Percentiles rank a stretch among this genome's conserved stretches.
phyloP scores from a whole-genome alignment of 202 grass and related monocot genomes.

The Setaria italica region DNA sequence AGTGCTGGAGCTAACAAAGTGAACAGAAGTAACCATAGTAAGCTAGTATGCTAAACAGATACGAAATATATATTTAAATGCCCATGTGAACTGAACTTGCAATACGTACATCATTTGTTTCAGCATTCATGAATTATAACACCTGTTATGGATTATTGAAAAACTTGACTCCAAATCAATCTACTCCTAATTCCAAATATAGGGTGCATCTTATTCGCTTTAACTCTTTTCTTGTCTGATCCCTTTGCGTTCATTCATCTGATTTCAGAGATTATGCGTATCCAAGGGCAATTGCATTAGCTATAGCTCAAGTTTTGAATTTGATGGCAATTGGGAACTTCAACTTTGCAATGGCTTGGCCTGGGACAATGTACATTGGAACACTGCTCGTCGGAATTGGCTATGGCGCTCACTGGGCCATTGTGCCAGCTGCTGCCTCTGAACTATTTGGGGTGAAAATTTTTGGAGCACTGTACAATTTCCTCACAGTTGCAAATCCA shows the following conservation, averaged over 20 bases:
- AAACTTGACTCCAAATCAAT: neutral
- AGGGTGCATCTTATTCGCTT: neutral
- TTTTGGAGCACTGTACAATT: slow-evolving; percentile 87
- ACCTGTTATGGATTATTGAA: neutral
- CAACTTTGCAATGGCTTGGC: slow-evolving; percentile 86
- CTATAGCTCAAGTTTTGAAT: slow-evolving; percentile 57
- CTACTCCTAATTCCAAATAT: neutral
- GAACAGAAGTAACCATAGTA: neutral
- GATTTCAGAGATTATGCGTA: slow-evolving; percentile 73
- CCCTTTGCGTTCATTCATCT: slow-evolving; percentile 21
- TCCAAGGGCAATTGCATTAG: slow-evolving; percentile 78
- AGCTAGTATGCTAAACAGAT: neutral
- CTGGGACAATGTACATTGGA: slow-evolving; percentile 77
- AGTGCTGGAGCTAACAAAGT: neutral
- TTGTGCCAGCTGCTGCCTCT: slow-evolving; percentile 81
- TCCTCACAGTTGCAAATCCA: slow-evolving; percentile 76
- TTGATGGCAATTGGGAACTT: slow-evolving; percentile 84
- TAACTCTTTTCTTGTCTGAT: slow-evolving; percentile 4
- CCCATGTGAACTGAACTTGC: neutral
- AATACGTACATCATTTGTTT: neutral
- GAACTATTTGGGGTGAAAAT: slow-evolving; percentile 82
- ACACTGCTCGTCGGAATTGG: slow-evolving; percentile 81
- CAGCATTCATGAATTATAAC: neutral
- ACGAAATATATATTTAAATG: neutral
- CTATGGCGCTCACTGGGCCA: slow-evolving; percentile 89